Base-by-base conservation (phyloP, 345 rosid species). In the Boechera retrofracta region DNA sequence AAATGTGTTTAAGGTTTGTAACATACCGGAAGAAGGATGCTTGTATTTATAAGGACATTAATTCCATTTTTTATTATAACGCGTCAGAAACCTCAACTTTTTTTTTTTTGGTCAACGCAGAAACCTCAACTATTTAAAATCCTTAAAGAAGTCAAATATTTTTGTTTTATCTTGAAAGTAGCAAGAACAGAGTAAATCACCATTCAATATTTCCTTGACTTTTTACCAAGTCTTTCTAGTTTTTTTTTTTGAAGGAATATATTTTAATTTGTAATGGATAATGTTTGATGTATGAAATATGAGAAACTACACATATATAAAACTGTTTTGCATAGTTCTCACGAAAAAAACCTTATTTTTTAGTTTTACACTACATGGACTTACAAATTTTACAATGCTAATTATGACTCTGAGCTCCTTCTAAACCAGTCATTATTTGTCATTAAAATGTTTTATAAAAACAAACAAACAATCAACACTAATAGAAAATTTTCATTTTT, bases 41-140 rank as follows among this genome's bases (percentile, higher is more conserved):
- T 36, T 58, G 28, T 74, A 67, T 66, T 75, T 75, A 75, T 75
- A 75, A 47, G 49, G 49, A 65, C 28, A 38, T 31, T 51, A 15
- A 8, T 38, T 71, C 16, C 57, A 60, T 33, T 47, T 32, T 18
- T 61, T 29, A 21, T 11, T 12, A 4, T 4, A 45, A 16, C 66
- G 2, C 10, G 16, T 47, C 48, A 2, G 26, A 21, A 21, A 21
- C 21, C 21, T 21, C 21, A 21, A 21, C 21, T 21, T 21, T 21
- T 21, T 21, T 21, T 21, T 21, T 21, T 21, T 21, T 21, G 21
- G 21, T 21, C 21, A 21, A 21, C 21, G 21, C 21, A 21, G 21
- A 21, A 21, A 21, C 55, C 26, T 63, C 36, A 5, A 51, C 69
- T 28, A 11, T n/a, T 73, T 29, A 8, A 41, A 61, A 39, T 1